Conservation (phyloP, 108 stramenopile genomes). For the Fragilaria radians region DNA sequence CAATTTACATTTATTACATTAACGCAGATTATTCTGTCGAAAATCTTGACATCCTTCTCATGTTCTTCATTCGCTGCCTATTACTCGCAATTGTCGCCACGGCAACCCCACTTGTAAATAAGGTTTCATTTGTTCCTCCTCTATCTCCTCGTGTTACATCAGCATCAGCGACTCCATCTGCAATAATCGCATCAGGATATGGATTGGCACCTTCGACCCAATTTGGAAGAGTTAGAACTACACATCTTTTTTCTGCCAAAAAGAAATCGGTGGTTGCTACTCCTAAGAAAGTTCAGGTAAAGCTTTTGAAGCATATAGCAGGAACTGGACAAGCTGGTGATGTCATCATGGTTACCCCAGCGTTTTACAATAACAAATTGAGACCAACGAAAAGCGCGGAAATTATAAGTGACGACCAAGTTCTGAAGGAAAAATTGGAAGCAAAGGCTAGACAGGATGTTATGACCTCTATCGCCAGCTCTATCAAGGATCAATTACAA, state of each 20-base stretch:
- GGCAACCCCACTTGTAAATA: not conserved
- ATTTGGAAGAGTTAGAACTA: too few relatives aligned
- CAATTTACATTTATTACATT: too few relatives aligned
- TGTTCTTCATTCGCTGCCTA: not conserved
- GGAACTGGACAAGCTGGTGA: conserved; percentile 65
- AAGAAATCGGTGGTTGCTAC: conserved; percentile 11
- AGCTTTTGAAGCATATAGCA: conserved; percentile 53
- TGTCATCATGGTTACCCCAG: conserved; percentile 60
- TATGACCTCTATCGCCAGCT: conserved; percentile 13
- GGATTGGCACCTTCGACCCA: conserved; percentile 9
- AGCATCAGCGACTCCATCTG: conserved; percentile 6
- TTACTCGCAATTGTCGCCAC: not conserved
- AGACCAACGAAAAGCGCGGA: conserved; percentile 46
- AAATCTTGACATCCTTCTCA: not conserved
- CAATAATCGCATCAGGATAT: conserved; percentile 20
- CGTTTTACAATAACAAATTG: conserved; percentile 72
- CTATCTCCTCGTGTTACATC: conserved; percentile 16
- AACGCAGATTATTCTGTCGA: too few relatives aligned
- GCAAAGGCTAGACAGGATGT: conserved; percentile 27
- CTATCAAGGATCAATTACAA: conserved; percentile 19
- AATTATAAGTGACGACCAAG: conserved; percentile 62
- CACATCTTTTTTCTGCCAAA: too few relatives aligned
- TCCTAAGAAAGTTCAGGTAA: conserved; percentile 61
- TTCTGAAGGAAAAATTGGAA: conserved; percentile 32
- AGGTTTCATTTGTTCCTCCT: conserved; percentile 37